Percentiles rank a stretch among this genome's conserved stretches.
phyloP scores from a whole-genome alignment of 441 rosid species.

The Corymbia citriodora region DNA sequence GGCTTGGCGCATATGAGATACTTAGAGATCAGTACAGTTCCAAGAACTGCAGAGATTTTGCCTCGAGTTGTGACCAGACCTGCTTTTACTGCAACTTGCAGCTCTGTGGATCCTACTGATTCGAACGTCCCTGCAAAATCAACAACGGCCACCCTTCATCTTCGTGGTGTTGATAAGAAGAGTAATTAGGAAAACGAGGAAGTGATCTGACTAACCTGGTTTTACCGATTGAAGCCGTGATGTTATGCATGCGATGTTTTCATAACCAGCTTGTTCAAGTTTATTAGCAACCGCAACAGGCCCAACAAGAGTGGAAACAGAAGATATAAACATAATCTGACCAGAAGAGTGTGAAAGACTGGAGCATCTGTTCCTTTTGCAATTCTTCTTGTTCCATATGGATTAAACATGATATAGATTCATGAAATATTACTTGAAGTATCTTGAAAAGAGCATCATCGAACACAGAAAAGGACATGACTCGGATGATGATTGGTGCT shows the following conservation, averaged over 20 bases:
- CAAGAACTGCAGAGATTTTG: slow-evolving; percentile 85
- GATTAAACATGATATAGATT: neutral
- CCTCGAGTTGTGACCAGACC: slow-evolving; percentile 88
- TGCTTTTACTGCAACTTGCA: slow-evolving; percentile 86
- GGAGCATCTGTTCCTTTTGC: neutral
- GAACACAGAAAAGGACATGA: neutral
- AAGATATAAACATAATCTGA: neutral
- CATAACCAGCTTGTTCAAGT: slow-evolving; percentile 73
- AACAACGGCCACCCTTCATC: neutral
- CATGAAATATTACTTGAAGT: neutral
- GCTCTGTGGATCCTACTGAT: slow-evolving; percentile 58
- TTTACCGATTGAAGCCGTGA: slow-evolving; percentile 83
- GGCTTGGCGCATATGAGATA: neutral
- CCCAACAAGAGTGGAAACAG: slow-evolving; percentile 29
- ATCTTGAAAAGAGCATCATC: neutral
- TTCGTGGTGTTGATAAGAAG: neutral
- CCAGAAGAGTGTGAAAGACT: neutral
- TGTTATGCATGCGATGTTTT: slow-evolving; percentile 69
- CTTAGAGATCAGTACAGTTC: slow-evolving; percentile 91
- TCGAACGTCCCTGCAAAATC: slow-evolving; percentile 63
- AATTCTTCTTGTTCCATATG: neutral
- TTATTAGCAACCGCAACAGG: slow-evolving; percentile 77
- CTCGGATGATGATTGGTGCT: neutral
- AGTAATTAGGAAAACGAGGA: neutral
- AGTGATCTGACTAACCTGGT: slow-evolving; percentile 47